Conservation (phyloP, 106 monocot genomes). For the Amphibolis antarctica region DNA sequence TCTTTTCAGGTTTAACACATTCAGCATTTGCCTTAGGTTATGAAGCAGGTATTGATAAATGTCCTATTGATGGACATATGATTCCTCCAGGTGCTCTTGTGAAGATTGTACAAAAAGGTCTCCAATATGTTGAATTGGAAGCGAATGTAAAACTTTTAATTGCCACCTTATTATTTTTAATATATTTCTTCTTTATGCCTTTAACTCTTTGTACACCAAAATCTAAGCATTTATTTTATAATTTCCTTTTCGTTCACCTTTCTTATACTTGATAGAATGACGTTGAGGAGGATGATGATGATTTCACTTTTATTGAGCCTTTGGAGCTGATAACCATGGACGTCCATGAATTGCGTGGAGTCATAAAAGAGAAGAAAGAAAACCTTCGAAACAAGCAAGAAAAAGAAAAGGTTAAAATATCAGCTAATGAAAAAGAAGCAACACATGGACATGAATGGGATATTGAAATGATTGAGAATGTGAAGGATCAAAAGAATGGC, state of each 20-base stretch:
- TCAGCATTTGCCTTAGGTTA: constrained; percentile 90
- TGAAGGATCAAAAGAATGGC: constrained; percentile 34
- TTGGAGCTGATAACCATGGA: constrained; percentile 90
- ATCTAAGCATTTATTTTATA: neutral
- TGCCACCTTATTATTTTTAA: neutral
- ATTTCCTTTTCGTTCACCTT: neutral
- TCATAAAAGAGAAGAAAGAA: constrained; percentile 72
- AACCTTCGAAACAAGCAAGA: constrained; percentile 34
- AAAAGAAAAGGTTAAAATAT: constrained; percentile 25
- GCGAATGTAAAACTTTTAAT: constrained; percentile 67
- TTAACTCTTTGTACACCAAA: neutral
- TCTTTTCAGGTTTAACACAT: constrained; percentile 82
- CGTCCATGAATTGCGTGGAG: constrained; percentile 53
- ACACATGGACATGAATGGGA: constrained; percentile 29
- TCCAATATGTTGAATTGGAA: constrained; percentile 92
- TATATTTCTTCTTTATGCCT: neutral
- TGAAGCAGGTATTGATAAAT: constrained; percentile 84
- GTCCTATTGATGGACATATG: constrained; percentile 63
- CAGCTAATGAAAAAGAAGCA: constrained; percentile 2
- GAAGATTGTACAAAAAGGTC: constrained; percentile 90
- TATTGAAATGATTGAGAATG: constrained; percentile 46
- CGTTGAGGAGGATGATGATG: constrained; percentile 44
- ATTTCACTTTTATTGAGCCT: constrained; percentile 84
- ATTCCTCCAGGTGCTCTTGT: constrained; percentile 90
- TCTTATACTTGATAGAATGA: constrained; percentile 36